phyloP scores from a whole-genome alignment of 192 early-diverging fungal species.

The Anaeromyces robustus region DNA sequence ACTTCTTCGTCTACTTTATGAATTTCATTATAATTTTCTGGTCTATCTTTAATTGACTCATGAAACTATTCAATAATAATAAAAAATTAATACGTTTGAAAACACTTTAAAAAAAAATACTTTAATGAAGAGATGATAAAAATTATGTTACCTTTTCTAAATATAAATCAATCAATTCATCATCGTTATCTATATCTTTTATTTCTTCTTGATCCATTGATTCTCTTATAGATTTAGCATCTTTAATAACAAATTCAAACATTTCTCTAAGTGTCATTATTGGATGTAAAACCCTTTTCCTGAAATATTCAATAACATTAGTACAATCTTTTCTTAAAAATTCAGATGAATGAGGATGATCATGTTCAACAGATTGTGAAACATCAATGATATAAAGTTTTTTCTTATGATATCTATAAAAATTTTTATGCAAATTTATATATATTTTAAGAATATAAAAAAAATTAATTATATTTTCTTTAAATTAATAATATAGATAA shows the following conservation, averaged over 20 bases:
- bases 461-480: no score
- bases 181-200: conserved; percentile 34
- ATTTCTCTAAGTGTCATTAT: neutral
- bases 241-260: neutral
- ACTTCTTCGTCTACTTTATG: conserved; percentile 66
- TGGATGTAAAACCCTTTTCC: conserved; percentile 42
- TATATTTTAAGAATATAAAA: no score
- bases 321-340: conserved; percentile 89
- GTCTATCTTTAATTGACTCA: conserved; percentile 11
- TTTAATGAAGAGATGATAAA: no score
- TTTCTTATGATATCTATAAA: conserved; percentile 52
- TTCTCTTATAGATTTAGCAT: neutral
- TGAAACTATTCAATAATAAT: conserved; percentile 10
- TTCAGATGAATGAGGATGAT: conserved; percentile 90
- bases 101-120: no score
- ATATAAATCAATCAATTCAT: conserved; percentile 80
- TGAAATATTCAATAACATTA: conserved; percentile 88
- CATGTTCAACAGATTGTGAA: conserved; percentile 96
- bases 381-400: conserved; percentile 89
- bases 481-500: no score
- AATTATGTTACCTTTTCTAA: neutral
- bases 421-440: neutral
- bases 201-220: neutral
- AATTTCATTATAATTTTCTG: conserved; percentile 9
- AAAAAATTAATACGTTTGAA: neutral